These are phyloP conservation scores for Teratosphaeria viscida DNA, from an alignment of 2,329 filamentous ascomycete genomes.

Conservation along the genomic window DNA sequence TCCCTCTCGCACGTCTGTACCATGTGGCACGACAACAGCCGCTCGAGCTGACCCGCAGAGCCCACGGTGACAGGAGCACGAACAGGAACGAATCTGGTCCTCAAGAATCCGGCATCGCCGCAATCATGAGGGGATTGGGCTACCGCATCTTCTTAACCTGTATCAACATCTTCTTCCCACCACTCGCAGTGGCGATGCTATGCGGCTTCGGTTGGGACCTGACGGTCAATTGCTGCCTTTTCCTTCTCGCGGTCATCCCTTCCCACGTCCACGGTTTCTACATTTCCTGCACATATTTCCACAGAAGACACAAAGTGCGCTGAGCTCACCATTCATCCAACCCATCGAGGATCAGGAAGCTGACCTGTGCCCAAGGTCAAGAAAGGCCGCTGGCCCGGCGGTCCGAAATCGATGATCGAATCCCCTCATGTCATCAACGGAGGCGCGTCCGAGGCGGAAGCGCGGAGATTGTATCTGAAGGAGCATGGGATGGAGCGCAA, in stretches of 20 bases:
- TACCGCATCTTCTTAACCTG: constrained; percentile 27
- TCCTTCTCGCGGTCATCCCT: constrained; percentile 31
- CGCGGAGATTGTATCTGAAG: constrained; percentile 20
- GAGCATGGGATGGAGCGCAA: constrained; percentile 3
- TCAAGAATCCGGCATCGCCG: not conserved
- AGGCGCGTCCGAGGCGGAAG: constrained; percentile 24
- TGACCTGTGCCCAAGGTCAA: constrained; percentile 17
- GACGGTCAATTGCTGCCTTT: constrained; percentile 29
- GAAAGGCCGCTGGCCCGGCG: constrained; percentile 29
- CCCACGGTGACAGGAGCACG: not conserved
- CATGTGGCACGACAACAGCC: not conserved
- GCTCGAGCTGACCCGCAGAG: not conserved
- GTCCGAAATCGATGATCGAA: constrained; percentile 25
- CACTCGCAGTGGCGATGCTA: constrained; percentile 28
- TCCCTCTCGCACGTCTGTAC: not conserved
- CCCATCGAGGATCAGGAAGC: not conserved
- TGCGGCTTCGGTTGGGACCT: constrained; percentile 27
- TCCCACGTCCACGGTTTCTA: constrained; percentile 34
- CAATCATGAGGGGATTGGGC: constrained; percentile 10
- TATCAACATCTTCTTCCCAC: constrained; percentile 33
- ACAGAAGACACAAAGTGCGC: constrained; percentile 25
- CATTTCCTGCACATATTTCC: constrained; percentile 30
- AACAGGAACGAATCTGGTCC: not conserved
- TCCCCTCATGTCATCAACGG: constrained; percentile 29
- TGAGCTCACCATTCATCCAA: not conserved